Evolutionary conservation across 768 basidiomycete genomes (phyloP), one percentile per base, ranked within the genome.

Genomic region (Lentinula sp.): DNA sequence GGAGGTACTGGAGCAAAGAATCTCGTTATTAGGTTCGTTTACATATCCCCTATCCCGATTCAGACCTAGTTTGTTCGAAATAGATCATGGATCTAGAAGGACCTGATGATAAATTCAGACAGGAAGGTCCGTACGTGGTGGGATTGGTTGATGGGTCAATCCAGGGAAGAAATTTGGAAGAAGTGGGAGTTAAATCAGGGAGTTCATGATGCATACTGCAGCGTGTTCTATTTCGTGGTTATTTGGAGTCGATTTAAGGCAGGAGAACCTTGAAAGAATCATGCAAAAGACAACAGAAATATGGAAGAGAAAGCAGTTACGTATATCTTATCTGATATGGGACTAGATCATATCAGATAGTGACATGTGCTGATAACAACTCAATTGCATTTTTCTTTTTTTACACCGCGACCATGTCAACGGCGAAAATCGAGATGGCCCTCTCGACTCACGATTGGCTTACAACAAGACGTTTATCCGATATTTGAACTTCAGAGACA

Each of bases 311-410:
- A 13, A 18, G 18, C 4, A 39, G 7, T 54, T 54, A 54, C 53
- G 53, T 48, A 48, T 54, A 54, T 54, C 53, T 54, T 37, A 54
- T 54, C 53, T n/a, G 53, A 54, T 54, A 35, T 54, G 16, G 28
- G 35, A 20, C 12, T 37, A 37, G 36, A 54, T 54, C 46, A 48
- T 56, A 56, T 56, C 55, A 42, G 55, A 56, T 56, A 48, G 46
- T 48, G 20, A 20, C 46, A 48, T 48, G 46, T 48, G 46, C 46
- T 48, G 46, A 48, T 48, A 48, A 48, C 18, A 48, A 48, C 6
- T 48, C 18, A 48, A 48, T 48, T 48, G 46, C 10, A 20, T 39
- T 10, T 18, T 20, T 48, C 46, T 39, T 39, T 39, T 39, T 39
- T 39, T 39, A 39, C 37, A 39, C 37, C 9, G 20, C 46, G 46